These are phyloP conservation scores for Hemileia vastatrix DNA, from an alignment of 1,284 basidiomycete species.

Conservation along the genomic window DNA sequence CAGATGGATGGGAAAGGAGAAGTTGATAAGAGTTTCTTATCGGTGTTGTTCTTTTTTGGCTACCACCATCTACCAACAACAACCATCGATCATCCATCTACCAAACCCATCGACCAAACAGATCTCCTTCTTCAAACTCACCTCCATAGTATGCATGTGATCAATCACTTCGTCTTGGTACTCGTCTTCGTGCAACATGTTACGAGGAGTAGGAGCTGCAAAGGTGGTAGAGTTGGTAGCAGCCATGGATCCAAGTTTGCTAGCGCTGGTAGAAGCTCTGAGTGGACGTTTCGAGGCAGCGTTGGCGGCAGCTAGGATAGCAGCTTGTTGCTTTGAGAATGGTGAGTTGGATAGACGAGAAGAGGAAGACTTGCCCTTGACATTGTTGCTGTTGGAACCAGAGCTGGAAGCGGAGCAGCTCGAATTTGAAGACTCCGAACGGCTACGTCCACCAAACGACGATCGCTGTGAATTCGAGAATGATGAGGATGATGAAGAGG, in stretches of 20 bases:
- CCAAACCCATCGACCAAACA: background rate
- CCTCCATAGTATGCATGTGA: constrained; percentile 98
- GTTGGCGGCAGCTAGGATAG: background rate
- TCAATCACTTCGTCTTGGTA: constrained; percentile 82
- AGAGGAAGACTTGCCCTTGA: background rate
- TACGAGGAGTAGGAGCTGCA: background rate
- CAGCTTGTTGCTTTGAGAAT: background rate
- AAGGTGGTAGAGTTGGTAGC: background rate
- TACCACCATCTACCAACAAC: background rate
- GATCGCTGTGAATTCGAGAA: background rate
- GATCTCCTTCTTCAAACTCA: constrained; percentile 48
- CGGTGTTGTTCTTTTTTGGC: background rate
- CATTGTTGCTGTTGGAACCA: background rate
- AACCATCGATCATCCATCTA: background rate
- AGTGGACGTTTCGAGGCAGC: background rate
- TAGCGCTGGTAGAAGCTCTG: background rate
- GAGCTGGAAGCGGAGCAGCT: background rate
- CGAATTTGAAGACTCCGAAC: background rate
- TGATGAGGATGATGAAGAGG: background rate
- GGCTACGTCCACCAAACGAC: background rate
- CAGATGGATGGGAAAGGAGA: background rate
- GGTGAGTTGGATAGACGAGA: background rate
- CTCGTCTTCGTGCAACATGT: constrained; percentile 64
- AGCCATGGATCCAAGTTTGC: background rate
- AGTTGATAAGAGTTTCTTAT: background rate